Evolutionary conservation across 495 filamentous ascomycete genomes (phyloP).

Genomic region (Penicillium mononematosum): DNA sequence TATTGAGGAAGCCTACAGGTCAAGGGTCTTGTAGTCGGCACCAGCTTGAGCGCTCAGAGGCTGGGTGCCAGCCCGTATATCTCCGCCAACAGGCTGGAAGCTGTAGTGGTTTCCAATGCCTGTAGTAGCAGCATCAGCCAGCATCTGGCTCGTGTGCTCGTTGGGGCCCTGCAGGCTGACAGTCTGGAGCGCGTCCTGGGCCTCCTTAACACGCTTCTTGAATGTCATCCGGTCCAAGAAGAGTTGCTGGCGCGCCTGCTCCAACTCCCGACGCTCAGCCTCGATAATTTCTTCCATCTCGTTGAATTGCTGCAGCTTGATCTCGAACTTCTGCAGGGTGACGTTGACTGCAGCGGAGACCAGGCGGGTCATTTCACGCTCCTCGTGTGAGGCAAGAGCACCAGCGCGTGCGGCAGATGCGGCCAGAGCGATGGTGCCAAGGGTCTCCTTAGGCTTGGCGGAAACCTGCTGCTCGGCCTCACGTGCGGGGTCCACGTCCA

Average conservation of each 20-base stretch:
- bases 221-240: conserved; percentile 89
- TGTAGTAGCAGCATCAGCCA: conserved; percentile 46
- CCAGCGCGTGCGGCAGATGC: conserved; percentile 80
- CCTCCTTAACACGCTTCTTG: conserved; percentile 79
- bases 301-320: conserved; percentile 88
- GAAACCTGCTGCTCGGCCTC: conserved; percentile 27
- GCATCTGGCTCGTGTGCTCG: conserved; percentile 56
- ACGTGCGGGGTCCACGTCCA: conserved; percentile 60
- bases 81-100: conserved; percentile 52
- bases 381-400: conserved; percentile 88
- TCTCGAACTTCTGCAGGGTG: conserved; percentile 76
- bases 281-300: conserved; percentile 92
- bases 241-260: conserved; percentile 84
- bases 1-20: conserved; percentile 39
- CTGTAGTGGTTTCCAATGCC: conserved; percentile 57
- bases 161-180: conserved; percentile 55
- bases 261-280: conserved; percentile 88
- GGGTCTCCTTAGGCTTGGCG: conserved; percentile 43
- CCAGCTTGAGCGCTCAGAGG: conserved; percentile 64
- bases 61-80: conserved; percentile 52
- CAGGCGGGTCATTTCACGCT: conserved; percentile 91
- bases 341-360: conserved; percentile 83
- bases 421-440: conserved; percentile 79
- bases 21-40: conserved; percentile 48
- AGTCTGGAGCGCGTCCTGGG: conserved; percentile 71